Percentiles rank a stretch among this genome's conserved stretches.
Evolutionary conservation across 192 early-diverging fungal species (phyloP).

Genomic region (Dissophora globulifera): DNA sequence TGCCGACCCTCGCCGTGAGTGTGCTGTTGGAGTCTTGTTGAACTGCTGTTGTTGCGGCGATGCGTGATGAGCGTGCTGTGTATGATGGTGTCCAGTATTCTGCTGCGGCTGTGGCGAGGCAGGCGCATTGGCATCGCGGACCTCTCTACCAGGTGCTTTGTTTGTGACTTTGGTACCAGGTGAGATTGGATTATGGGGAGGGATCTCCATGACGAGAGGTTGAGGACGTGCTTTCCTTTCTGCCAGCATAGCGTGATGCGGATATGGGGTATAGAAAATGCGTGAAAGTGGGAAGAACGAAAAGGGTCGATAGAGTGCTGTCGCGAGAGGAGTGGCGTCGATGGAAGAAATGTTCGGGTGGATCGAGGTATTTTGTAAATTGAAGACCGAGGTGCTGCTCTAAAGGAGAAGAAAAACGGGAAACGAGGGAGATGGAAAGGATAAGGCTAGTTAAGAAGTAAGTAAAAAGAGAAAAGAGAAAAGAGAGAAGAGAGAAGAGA

Average conservation of each 20-base stretch:
- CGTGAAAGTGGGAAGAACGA: not conserved
- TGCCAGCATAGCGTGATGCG: constrained; percentile 19
- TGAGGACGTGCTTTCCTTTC: constrained; percentile 32
- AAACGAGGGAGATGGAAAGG: not conserved
- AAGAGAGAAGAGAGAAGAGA: not conserved
- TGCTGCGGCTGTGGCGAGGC: constrained; percentile 44
- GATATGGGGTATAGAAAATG: not conserved
- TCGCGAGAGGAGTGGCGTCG: too few relatives aligned
- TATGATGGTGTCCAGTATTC: constrained; percentile 17
- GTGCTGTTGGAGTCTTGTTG: constrained; percentile 5
- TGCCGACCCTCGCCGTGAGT: constrained; percentile 24
- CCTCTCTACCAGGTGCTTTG: not conserved
- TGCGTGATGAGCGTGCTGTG: constrained; percentile 7
- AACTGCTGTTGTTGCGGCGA: constrained; percentile 9
- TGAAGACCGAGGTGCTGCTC: not conserved
- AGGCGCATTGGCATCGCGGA: constrained; percentile 25
- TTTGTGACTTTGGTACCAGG: not conserved
- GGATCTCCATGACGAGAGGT: constrained; percentile 19
- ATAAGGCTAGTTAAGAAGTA: too few relatives aligned
- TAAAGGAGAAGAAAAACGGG: not conserved
- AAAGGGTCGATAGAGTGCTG: not conserved
- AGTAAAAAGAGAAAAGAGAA: constrained; percentile 4
- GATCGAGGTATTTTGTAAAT: not conserved
- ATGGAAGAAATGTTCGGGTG: too few relatives aligned
- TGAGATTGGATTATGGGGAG: constrained; percentile 16